Evolutionary conservation across 2,329 filamentous ascomycete genomes (phyloP), one percentile per base, ranked within the genome.

Genomic region (Tothia fuscella): DNA sequence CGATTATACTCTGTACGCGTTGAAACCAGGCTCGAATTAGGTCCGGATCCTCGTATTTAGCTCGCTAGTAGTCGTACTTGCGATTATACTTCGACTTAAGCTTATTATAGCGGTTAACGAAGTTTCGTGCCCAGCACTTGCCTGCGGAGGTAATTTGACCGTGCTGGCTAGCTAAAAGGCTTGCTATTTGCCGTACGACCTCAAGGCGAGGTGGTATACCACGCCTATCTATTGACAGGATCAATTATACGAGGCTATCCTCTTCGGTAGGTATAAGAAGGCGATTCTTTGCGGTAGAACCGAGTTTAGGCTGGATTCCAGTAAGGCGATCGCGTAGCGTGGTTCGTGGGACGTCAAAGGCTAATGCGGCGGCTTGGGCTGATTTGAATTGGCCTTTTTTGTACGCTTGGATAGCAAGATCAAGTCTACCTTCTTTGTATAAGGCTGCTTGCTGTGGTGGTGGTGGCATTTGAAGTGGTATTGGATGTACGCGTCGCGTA

Each of bases 11-110:
- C 6, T 34, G 10, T 19, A 34, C 31, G 17, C 31, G 10, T 19
- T 13, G 17, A 34, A 19, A 13, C 17, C 31, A 34, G 31, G 31
- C 31, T 34, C 31, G 17, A 13, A 34, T 34, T 9, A 13, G 31
- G 9, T 34, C 22, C 16, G 41, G 36, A 28, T 43, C 41, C 22
- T 43, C 41, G 22, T 22, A 44, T 42, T 26, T 26, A 16, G 41
- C 41, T 29, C 26, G 26, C 26, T 29, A n/a, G 26, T 29, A 29
- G 26, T 10, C 14, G n/a, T n/a, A n/a, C n/a, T n/a, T n/a, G n/a
- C n/a, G n/a, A n/a, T n/a, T n/a, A n/a, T n/a, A 34, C 17, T 13
- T 34, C 31, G 31, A 34, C 17, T 34, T 34, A 19, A 34, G 31
- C 10, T 7, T 34, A 34, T 34, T 16, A 16, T 34, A 16, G 31